Conservation (phyloP, 768 basidiomycete species). For the Leccinum arenicola region DNA sequence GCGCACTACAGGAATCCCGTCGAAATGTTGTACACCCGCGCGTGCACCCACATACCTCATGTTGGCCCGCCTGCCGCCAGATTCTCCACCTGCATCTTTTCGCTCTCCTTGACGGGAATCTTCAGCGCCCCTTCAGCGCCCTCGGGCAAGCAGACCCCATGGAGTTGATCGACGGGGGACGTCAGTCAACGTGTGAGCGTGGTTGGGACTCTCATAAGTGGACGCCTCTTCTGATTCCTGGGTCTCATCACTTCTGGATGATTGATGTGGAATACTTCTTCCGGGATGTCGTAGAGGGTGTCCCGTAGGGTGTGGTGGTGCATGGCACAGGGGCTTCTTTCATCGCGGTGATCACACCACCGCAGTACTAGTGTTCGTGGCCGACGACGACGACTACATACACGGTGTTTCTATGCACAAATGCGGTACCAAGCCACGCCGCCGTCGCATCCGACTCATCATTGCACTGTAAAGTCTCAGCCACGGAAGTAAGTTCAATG, state of each 20-base stretch:
- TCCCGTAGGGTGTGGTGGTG: conserved; percentile 13
- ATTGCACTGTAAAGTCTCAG: too few relatives aligned
- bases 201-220: conserved; percentile 29
- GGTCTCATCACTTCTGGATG: conserved; percentile 22
- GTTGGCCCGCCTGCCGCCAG: too few relatives aligned
- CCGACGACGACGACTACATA: conserved; percentile 72
- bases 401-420: not conserved
- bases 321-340: not conserved
- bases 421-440: too few relatives aligned
- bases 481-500: too few relatives aligned
- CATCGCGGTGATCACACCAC: conserved; percentile 49
- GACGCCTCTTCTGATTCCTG: conserved; percentile 8
- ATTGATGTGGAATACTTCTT: not conserved
- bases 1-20: too few relatives aligned
- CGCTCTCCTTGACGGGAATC: too few relatives aligned
- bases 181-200: conserved; percentile 69
- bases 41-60: too few relatives aligned
- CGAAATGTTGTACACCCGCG: too few relatives aligned
- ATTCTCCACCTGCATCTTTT: too few relatives aligned
- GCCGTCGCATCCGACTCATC: too few relatives aligned
- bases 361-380: conserved; percentile 65
- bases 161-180: conserved; percentile 43
- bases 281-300: conserved; percentile 9
- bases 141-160: too few relatives aligned
- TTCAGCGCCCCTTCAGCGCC: too few relatives aligned